Base-by-base conservation (phyloP, 2,329 filamentous ascomycete genomes). In the Xylariaceae sp. region DNA sequence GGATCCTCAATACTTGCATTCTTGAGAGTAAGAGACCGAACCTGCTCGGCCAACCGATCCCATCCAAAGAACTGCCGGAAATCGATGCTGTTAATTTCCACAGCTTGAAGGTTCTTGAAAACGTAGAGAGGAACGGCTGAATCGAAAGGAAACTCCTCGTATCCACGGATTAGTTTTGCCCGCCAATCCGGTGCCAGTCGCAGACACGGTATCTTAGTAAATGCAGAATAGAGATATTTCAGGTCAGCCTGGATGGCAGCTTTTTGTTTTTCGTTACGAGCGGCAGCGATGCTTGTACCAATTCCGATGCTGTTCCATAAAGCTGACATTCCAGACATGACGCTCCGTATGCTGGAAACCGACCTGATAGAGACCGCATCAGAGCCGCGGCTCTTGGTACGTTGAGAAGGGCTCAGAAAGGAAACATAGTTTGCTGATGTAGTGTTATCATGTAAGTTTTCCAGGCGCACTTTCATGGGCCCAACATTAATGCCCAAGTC, bases 91-190 rank as follows among this genome's bases (percentile, higher is more conserved):
- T 88, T 92, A 56, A 99, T 90, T 74, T 99, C 94, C 64, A 99
- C 81, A 18, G 91, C 89, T 75, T 93, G 93, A 56, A 97, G 79
- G 67, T 97, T 99, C 77, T 99, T 97, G 83, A 99, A 97, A 7
- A 90, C 89, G 73, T 96, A 88, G n/a, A 99, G 80, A 17, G 94
- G 94, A 35, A 99, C 94, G 17, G 94, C 94, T 23, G 91, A 96
- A 74, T 99, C 94, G 74, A 97, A 97, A 2, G 94, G 94, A 67
- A 97, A 99, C 74, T 97, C 93, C 74, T 99, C 94, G 72, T 94
- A 97, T 34, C 93, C 93, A 66, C 88, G 84, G 67, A 99, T 97
- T 62, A 97, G 79, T 56, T 89, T 87, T 53, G 93, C 92, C 66
- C 91, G 89, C 79, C 92, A 92, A 74, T 99, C 94, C n/a, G 92